Conservation (phyloP, 371 early-diverging fungal species). For the Syncephalis fuscata region DNA sequence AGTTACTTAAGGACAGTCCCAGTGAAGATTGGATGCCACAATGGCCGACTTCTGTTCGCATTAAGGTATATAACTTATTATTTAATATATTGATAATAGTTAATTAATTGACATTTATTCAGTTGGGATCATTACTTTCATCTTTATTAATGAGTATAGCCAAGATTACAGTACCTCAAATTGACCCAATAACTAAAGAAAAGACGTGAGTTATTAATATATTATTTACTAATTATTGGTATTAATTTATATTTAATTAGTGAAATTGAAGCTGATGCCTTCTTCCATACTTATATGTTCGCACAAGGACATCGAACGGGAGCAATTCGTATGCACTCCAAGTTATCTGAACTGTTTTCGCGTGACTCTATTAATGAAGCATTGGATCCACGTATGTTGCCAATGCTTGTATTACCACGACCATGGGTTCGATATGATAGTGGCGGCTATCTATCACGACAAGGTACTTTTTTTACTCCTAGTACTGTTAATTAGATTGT, state of each 20-base stretch:
- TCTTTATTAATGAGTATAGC: slow-evolving; percentile 58
- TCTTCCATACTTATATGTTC: slow-evolving; percentile 55
- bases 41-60: slow-evolving; percentile 43
- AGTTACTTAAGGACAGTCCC: slow-evolving; percentile 26
- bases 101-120: neutral
- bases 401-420: slow-evolving; percentile 88
- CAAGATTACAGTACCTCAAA: slow-evolving; percentile 23
- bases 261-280: slow-evolving; percentile 45
- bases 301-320: slow-evolving; percentile 51
- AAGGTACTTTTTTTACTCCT: slow-evolving; percentile 3
- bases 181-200: no score
- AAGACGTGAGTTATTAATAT: slow-evolving; percentile 3
- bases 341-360: slow-evolving; percentile 50
- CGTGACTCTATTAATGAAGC: slow-evolving; percentile 39
- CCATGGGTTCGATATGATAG: slow-evolving; percentile 83
- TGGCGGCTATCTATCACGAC: slow-evolving; percentile 67
- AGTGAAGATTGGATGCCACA: slow-evolving; percentile 35
- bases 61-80: slow-evolving; percentile 14
- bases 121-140: slow-evolving; percentile 42
- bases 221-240: neutral
- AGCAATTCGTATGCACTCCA: slow-evolving; percentile 50
- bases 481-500: slow-evolving; percentile 9
- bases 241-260: slow-evolving; percentile 13
- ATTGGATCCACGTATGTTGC: slow-evolving; percentile 64
- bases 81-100: neutral